Conservation (phyloP, 2,329 filamentous ascomycete species). For the Emergomyces orientalis region DNA sequence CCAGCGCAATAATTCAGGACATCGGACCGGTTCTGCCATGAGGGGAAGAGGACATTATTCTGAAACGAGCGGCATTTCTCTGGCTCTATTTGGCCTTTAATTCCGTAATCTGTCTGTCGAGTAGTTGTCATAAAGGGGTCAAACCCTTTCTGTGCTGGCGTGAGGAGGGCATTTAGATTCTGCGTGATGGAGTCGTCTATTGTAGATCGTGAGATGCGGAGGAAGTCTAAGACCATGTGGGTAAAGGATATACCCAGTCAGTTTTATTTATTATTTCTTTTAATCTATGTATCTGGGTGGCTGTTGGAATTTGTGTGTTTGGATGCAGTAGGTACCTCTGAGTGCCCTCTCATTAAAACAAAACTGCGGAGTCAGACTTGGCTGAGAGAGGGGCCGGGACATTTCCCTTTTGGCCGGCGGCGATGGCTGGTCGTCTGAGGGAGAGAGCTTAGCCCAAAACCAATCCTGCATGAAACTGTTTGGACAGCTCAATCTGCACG, state of each 20-base stretch:
- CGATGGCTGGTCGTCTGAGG: constrained; percentile 20
- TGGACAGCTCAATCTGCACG: neutral
- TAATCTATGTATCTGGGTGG: constrained; percentile 4
- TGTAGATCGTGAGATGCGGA: constrained; percentile 70
- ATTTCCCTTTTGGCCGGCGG: constrained; percentile 25
- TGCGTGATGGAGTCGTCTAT: constrained; percentile 92
- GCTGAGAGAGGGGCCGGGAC: constrained; percentile 36
- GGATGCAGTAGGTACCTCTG: constrained; percentile 45
- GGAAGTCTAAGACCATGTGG: constrained; percentile 58
- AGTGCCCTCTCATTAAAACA: constrained; percentile 64
- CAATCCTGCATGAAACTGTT: constrained; percentile 31
- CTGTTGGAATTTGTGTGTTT: constrained; percentile 15
- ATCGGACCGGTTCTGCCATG: constrained; percentile 75
- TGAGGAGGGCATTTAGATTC: constrained; percentile 81
- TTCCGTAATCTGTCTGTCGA: constrained; percentile 45
- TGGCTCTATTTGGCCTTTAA: constrained; percentile 48
- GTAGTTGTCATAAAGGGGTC: constrained; percentile 67
- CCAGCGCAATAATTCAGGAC: constrained; percentile 81
- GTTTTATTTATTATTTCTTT: neutral
- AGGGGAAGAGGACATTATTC: constrained; percentile 69
- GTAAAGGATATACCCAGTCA: neutral
- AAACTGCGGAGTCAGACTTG: constrained; percentile 60
- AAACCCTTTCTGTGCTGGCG: constrained; percentile 62
- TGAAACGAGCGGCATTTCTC: constrained; percentile 63
- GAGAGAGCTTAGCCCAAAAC: constrained; percentile 28